Percentiles rank a stretch among this genome's conserved stretches.
These are phyloP conservation scores for Suhomyces terraborum DNA, from an alignment of 1,139 yeast species.

Conservation along the genomic window DNA sequence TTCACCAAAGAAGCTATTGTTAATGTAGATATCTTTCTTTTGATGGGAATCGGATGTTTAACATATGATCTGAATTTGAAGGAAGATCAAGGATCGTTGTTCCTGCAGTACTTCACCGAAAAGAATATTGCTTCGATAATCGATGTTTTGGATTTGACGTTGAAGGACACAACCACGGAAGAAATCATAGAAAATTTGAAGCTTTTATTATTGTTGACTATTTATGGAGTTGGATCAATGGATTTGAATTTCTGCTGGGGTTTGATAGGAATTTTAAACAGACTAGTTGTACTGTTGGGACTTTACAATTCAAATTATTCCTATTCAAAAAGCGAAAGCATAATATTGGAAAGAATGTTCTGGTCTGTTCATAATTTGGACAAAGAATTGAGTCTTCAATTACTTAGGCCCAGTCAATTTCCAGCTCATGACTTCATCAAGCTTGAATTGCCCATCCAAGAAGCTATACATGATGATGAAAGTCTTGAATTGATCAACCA, in stretches of 20 bases:
- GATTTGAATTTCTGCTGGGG: constrained; percentile 38
- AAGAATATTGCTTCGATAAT: constrained; percentile 35
- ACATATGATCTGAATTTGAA: constrained; percentile 31
- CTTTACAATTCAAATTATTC: constrained; percentile 19
- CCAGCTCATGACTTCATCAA: constrained; percentile 28
- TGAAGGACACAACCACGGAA: constrained; percentile 22
- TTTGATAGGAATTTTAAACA: constrained; percentile 36
- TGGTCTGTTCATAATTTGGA: constrained; percentile 47
- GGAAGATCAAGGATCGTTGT: constrained; percentile 22
- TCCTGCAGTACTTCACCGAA: constrained; percentile 34
- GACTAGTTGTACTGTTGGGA: constrained; percentile 31
- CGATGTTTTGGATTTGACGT: constrained; percentile 37
- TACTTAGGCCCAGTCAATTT: constrained; percentile 38
- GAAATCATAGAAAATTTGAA: constrained; percentile 28
- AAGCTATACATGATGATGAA: constrained; percentile 20
- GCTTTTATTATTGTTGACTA: constrained; percentile 33
- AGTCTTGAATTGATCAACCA: constrained; percentile 24
- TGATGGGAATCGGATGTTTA: constrained; percentile 44
- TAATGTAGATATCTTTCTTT: constrained; percentile 39
- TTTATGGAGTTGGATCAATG: constrained; percentile 34
- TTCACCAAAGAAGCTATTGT: constrained; percentile 41
- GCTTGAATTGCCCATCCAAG: constrained; percentile 16
- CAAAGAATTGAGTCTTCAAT: constrained; percentile 38
- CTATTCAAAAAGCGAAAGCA: neutral
- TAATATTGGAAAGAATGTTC: constrained; percentile 28